Percentiles rank a stretch among this genome's conserved stretches.
phyloP scores from a whole-genome alignment of 2,329 filamentous ascomycete genomes.

The Cucurbitaria berberidis region DNA sequence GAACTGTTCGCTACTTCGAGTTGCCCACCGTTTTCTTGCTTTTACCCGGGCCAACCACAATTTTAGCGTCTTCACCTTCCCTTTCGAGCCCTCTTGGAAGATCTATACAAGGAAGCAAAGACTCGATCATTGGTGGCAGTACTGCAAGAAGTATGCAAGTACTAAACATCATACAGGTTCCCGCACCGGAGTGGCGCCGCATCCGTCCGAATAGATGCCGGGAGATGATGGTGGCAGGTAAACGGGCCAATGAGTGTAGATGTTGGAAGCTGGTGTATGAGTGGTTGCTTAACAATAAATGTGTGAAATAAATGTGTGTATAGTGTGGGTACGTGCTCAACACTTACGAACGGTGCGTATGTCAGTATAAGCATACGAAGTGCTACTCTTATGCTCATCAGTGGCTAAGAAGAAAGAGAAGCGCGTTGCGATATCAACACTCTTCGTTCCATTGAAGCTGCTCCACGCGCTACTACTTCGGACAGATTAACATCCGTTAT shows the following conservation, averaged over 20 bases:
- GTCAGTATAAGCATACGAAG: too few relatives aligned
- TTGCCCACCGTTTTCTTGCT: background rate
- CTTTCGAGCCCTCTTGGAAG: background rate
- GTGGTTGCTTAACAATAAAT: too few relatives aligned
- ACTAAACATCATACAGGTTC: slow-evolving; percentile 3
- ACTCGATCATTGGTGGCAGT: background rate
- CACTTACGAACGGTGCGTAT: too few relatives aligned
- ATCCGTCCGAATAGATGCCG: background rate
- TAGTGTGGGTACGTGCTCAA: too few relatives aligned
- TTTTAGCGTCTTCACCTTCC: background rate
- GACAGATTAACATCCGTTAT: too few relatives aligned
- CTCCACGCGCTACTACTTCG: too few relatives aligned
- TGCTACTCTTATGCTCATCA: too few relatives aligned
- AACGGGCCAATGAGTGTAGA: background rate
- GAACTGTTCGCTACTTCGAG: background rate
- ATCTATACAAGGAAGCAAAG: background rate
- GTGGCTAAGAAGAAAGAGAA: too few relatives aligned
- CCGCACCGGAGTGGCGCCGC: slow-evolving; percentile 5
- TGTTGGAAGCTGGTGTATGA: too few relatives aligned
- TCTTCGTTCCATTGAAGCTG: too few relatives aligned
- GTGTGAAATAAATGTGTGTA: too few relatives aligned
- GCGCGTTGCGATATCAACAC: too few relatives aligned
- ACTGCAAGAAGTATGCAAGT: slow-evolving; percentile 4
- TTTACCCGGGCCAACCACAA: background rate
- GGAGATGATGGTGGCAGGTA: background rate